Base-by-base conservation (phyloP, 2,329 filamentous ascomycete genomes). In the Fusarium kyushuense region DNA sequence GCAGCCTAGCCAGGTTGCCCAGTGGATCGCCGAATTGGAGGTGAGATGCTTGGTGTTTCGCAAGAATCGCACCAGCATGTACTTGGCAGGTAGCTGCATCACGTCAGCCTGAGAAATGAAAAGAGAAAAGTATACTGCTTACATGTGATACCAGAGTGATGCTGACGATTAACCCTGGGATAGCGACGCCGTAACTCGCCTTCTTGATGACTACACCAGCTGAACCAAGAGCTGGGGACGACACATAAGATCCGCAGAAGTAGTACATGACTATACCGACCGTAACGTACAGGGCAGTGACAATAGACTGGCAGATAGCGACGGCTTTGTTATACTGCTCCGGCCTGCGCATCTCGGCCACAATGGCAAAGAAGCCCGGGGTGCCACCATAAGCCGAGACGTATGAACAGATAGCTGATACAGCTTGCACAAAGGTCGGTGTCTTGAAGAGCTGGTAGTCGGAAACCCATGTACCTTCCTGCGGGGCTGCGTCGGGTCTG, bases 141-240 rank as follows among this genome's bases (percentile, higher is more conserved):
- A 63, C 60, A 30, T 77, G 76, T 21, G 67, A 65, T 9, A 76
- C 58, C 1, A 77, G 53, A 1, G 67, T 74, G 1, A 69, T 71
- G 1, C 72, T 71, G 4, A 73, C 75, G 16, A 75, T 51, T 10
- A 77, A 58, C 2, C 76, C 76, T 0, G 76, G 75, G 2, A 77
- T 64, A 5, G 76, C 75, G 0, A 78, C 52, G 1, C 80, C 82
- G 29, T 84, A 84, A 45, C 74, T 77, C 7, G 83, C 73, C 63
- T 80, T 83, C 75, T 84, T 84, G 42, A 82, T 74, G 0, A 71
- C 59, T 0, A 51, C 14, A 5, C 82, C 82, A 2, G 81, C 82
- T 5, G 81, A 83, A 4, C 82, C 83, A 10, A 84, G 77, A 5
- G 82, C 81, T 0, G 82, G 83, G 0, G 81, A 83, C 0, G 82